Evolutionary conservation across 148 eudicot species (phyloP).

Genomic region (Spergularia marina): DNA sequence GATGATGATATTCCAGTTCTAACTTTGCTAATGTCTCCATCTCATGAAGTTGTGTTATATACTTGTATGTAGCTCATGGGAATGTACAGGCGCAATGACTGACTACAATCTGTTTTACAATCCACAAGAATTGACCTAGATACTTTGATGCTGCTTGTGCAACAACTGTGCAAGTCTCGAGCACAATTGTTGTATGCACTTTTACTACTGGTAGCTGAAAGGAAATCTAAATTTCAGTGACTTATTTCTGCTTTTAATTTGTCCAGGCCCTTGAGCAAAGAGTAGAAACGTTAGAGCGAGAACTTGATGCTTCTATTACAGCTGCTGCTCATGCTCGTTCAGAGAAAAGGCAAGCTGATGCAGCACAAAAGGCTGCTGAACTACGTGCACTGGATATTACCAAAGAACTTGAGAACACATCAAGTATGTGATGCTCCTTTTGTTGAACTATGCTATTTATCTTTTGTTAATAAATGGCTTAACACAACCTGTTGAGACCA

Average conservation of each 20-base stretch:
- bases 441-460: neutral
- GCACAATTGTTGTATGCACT: neutral
- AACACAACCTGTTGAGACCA: neutral
- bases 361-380: slow-evolving; percentile 87
- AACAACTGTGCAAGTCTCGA: neutral
- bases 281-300: slow-evolving; percentile 83
- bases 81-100: neutral
- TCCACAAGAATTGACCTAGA: neutral
- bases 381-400: slow-evolving; percentile 71
- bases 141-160: neutral
- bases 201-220: neutral
- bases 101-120: neutral
- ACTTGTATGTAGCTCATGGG: neutral
- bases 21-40: neutral
- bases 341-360: slow-evolving; percentile 95
- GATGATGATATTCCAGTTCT: neutral
- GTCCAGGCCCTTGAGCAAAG: slow-evolving; percentile 86
- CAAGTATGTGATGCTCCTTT: slow-evolving; percentile 52
- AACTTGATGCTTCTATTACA: slow-evolving; percentile 87
- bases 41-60: neutral
- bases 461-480: neutral
- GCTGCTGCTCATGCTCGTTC: slow-evolving; percentile 93
- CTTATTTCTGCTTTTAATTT: neutral
- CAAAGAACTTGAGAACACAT: slow-evolving; percentile 89
- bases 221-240: slow-evolving; percentile 2